A percentile compares a stretch with the other conserved stretches of the same genome.
phyloP scores from a whole-genome alignment of 306 rosid genomes.

The Alnus rubra region DNA sequence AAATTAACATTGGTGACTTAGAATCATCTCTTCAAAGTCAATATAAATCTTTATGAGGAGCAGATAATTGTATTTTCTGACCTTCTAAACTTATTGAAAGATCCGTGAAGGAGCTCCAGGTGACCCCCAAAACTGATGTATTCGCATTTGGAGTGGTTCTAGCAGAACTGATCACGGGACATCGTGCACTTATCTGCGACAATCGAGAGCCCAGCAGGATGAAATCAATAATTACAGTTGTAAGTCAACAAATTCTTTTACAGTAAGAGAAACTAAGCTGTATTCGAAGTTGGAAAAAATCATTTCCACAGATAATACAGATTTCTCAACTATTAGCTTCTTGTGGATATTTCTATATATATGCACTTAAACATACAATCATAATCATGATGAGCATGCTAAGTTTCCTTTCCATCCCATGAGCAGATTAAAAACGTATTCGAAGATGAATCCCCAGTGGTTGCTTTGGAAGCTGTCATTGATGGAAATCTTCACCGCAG shows the following conservation, averaged over 20 bases:
- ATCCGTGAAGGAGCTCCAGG: constrained; percentile 81
- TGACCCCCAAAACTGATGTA: constrained; percentile 82
- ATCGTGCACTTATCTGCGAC: constrained; percentile 67
- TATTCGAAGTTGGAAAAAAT: not conserved
- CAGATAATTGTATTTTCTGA: constrained; percentile 21
- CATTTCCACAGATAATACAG: not conserved
- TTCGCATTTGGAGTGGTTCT: constrained; percentile 90
- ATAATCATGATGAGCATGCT: not conserved
- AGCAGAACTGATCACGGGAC: constrained; percentile 77
- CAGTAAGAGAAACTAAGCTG: not conserved
- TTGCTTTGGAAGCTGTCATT: constrained; percentile 50
- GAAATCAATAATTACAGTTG: constrained; percentile 63
- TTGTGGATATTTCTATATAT: no score
- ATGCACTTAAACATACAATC: no score
- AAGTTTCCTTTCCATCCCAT: constrained; percentile 21
- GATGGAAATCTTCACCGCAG: constrained; percentile 59
- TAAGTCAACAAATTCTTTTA: constrained; percentile 33
- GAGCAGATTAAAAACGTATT: constrained; percentile 57
- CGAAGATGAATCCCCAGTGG: constrained; percentile 46
- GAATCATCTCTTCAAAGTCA: not conserved
- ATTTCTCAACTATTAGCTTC: no score
- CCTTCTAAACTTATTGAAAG: constrained; percentile 31
- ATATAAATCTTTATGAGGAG: not conserved
- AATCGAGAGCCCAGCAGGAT: constrained; percentile 48
- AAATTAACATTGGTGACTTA: no score